phyloP scores from a whole-genome alignment of 306 rosid genomes.

The Quercus alba region DNA sequence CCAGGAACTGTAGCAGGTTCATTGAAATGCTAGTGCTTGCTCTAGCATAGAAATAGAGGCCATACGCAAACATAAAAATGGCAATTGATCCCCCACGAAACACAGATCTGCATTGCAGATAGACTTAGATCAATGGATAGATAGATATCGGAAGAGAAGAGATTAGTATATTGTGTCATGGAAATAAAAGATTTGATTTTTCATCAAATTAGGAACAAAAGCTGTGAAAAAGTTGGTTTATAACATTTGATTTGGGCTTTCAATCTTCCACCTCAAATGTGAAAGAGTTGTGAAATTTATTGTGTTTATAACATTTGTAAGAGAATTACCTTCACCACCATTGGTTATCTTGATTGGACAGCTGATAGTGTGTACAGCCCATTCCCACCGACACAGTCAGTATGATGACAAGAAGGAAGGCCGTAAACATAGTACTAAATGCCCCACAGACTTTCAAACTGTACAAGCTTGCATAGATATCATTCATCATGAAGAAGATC shows the following conservation, averaged over 20 bases:
- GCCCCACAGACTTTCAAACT: slow-evolving; percentile 23
- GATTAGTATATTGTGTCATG: no score
- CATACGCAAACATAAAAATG: slow-evolving; percentile 26
- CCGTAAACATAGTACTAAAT: not conserved
- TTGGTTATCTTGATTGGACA: slow-evolving; percentile 1
- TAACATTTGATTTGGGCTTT: no score
- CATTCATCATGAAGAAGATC: slow-evolving; percentile 17
- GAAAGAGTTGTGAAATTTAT: no score
- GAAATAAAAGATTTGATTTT: no score
- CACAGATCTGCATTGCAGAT: slow-evolving; percentile 14
- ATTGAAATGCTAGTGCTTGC: not conserved
- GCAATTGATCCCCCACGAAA: slow-evolving; percentile 30
- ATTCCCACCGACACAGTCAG: not conserved
- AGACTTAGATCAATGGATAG: no score
- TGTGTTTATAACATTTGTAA: no score
- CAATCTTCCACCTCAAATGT: no score
- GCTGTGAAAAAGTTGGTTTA: no score
- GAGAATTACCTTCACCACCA: slow-evolving; percentile 29
- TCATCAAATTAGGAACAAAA: no score
- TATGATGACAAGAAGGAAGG: not conserved
- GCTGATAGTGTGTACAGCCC: not conserved
- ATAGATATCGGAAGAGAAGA: no score
- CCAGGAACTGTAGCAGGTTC: slow-evolving; percentile 4
- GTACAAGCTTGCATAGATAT: slow-evolving; percentile 30
- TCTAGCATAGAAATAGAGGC: slow-evolving; percentile 22